Base-by-base conservation (phyloP, 768 basidiomycete species). In the Leucogyrophana mollusca region DNA sequence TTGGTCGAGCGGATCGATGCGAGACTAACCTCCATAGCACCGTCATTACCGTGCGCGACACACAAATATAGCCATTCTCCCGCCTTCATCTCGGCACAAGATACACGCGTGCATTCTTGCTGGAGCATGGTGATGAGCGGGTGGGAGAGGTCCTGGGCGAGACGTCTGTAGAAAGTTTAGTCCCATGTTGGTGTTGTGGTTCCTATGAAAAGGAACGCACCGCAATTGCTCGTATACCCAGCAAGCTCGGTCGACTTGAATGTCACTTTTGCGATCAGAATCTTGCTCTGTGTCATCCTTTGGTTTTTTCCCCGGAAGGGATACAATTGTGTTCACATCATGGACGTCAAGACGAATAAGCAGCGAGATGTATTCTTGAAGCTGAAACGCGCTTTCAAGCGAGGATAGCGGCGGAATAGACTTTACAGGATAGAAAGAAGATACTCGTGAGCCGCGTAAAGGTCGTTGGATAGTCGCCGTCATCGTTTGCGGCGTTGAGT, bases 21-120 rank as follows among this genome's bases (percentile, higher is more conserved):
- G 33, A 51, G 43, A 41, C 78, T 37, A 55, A 89, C 90, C 80
- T 92, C 90, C 82, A 90, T 87, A 40, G 84, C 80, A 9, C 86
- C 85, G 47, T 90, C 89, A 57, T 84, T 90, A 17, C 90, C 92
- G 66, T 97, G 94, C 0, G 93, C 94, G 32, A 94, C 93, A 55
- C 95, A 98, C 5, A 97, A 71, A 67, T 96, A 98, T 22, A 91
- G 76, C 95, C 95, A 97, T 72, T 97, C 92, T 45, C 90, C 91
- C n/a, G 94, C 94, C 66, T 94, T 94, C 95, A 99, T 99, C 68
- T 95, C 87, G 1, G 94, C 91, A 73, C 95, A 99, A 9, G 86
- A 80, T 27, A 77, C 68, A 32, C 90, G 81, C 10, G 85, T 90
- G 61, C 94, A 98, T 62, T 91, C 90, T 55, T 86, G 83, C 61